Conservation (phyloP, 495 filamentous ascomycete genomes). For the Achaetomiella virescens region DNA sequence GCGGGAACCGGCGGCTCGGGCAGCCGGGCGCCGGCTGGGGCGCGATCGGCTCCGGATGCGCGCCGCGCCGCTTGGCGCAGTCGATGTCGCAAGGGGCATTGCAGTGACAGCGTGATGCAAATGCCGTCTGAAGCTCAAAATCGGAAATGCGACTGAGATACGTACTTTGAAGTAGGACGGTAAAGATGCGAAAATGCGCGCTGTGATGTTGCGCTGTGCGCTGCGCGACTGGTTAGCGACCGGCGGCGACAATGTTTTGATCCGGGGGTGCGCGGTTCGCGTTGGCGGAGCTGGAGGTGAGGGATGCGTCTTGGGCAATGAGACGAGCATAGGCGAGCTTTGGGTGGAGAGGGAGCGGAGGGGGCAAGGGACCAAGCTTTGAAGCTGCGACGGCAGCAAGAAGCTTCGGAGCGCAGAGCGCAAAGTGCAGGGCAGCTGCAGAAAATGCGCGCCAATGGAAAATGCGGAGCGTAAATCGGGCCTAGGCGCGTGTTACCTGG, state of each 20-base stretch:
- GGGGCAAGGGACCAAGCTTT: background rate
- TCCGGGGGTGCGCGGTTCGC: background rate
- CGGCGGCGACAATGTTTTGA: conserved; percentile 3
- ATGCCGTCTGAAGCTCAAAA: conserved; percentile 32
- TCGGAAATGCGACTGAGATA: conserved; percentile 12
- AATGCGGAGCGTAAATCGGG: conserved; percentile 2
- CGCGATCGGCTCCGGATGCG: background rate
- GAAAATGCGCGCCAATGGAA: conserved; percentile 8
- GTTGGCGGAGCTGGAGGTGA: conserved; percentile 5
- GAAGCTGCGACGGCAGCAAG: conserved; percentile 9
- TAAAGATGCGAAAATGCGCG: background rate
- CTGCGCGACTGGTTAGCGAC: conserved; percentile 3
- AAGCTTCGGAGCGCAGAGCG: background rate
- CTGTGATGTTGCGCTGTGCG: conserved; percentile 20
- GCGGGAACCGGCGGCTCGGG: too few species aligned
- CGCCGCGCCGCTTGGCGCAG: conserved; percentile 2
- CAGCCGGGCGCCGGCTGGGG: background rate
- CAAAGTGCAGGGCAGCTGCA: background rate
- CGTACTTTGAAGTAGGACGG: conserved; percentile 27
- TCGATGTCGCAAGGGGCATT: conserved; percentile 33
- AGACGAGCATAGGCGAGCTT: conserved; percentile 6
- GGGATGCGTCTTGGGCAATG: background rate
- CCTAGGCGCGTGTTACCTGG: conserved; percentile 24
- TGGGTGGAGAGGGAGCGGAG: conserved; percentile 1
- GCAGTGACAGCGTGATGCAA: conserved; percentile 27